Conservation (phyloP, 2,329 filamentous ascomycete species). For the Drechslera avenae region DNA sequence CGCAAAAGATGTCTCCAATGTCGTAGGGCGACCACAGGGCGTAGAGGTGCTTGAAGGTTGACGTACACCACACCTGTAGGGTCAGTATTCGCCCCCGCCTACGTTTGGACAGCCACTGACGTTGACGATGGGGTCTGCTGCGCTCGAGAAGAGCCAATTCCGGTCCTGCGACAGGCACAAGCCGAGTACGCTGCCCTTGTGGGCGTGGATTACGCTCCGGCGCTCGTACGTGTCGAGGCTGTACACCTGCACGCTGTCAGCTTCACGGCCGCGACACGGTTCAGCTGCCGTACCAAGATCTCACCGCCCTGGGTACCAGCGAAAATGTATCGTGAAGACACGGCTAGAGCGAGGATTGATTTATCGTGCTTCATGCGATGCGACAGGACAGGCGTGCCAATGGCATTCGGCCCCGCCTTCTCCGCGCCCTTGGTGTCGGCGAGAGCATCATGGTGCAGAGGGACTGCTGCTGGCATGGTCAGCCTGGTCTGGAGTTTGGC, state of each 20-base stretch:
- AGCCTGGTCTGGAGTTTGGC: slow-evolving; percentile 24
- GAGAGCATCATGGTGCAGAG: slow-evolving; percentile 31
- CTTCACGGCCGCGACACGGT: background rate
- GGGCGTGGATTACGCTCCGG: slow-evolving; percentile 78
- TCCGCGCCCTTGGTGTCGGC: slow-evolving; percentile 22
- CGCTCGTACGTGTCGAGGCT: slow-evolving; percentile 86
- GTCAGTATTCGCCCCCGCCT: slow-evolving; percentile 11
- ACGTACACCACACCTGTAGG: slow-evolving; percentile 75
- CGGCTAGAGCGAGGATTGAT: slow-evolving; percentile 80
- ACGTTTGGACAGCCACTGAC: slow-evolving; percentile 48
- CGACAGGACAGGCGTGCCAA: slow-evolving; percentile 63
- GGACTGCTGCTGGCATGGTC: slow-evolving; percentile 36
- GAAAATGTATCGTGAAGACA: slow-evolving; percentile 82
- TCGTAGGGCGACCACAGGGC: slow-evolving; percentile 94
- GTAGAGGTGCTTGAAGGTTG: slow-evolving; percentile 75
- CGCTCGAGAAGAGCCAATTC: slow-evolving; percentile 84
- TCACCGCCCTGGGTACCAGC: slow-evolving; percentile 93
- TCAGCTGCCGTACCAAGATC: slow-evolving; percentile 67
- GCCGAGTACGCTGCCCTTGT: slow-evolving; percentile 88
- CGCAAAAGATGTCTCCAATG: slow-evolving; percentile 92
- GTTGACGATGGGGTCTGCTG: slow-evolving; percentile 91
- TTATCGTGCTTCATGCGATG: slow-evolving; percentile 78
- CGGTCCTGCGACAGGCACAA: slow-evolving; percentile 78
- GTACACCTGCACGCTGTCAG: slow-evolving; percentile 64
- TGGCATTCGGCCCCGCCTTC: slow-evolving; percentile 5